These are phyloP conservation scores for Neurospora sp. DNA, from an alignment of 495 filamentous ascomycete species.

Conservation along the genomic window DNA sequence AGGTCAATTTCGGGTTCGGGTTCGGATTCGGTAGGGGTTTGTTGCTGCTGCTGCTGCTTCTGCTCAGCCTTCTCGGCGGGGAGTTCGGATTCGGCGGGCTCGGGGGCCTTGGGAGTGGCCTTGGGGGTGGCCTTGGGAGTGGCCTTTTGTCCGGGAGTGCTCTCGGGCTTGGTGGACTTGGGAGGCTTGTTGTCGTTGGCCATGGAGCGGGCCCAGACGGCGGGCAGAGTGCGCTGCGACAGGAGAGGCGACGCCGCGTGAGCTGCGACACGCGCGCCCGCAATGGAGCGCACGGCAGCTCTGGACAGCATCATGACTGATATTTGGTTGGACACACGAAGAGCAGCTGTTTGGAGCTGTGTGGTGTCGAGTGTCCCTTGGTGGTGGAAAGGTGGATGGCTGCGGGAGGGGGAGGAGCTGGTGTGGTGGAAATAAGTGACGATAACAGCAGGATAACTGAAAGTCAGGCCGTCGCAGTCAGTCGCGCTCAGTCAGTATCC, in stretches of 20 bases:
- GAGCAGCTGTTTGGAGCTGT: neutral
- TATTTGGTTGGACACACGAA: neutral
- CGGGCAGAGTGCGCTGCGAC: conserved; percentile 12
- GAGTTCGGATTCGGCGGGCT: neutral
- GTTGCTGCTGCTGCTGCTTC: neutral
- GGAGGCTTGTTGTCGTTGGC: conserved; percentile 24
- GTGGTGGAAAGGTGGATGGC: neutral
- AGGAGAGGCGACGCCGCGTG: conserved; percentile 18
- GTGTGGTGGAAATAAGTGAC: neutral
- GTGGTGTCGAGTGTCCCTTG: neutral
- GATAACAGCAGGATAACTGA: neutral
- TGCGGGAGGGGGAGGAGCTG: no score
- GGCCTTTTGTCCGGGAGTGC: conserved; percentile 9
- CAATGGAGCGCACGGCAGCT: conserved; percentile 28
- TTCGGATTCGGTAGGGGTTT: conserved; percentile 8
- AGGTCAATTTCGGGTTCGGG: conserved; percentile 30
- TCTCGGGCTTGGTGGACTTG: conserved; percentile 14
- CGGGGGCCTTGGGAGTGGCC: conserved; percentile 1
- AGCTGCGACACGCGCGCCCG: conserved; percentile 12
- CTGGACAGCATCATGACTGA: conserved; percentile 31
- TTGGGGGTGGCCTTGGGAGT: conserved; percentile 3
- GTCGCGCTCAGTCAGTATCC: neutral
- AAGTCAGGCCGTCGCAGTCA: neutral
- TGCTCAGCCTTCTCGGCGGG: neutral
- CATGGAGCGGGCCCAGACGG: conserved; percentile 33